Percentiles rank a stretch among this genome's conserved stretches.
Conservation (phyloP, 192 early-diverging fungal genomes). For the Rhizophlyctis rosea region DNA sequence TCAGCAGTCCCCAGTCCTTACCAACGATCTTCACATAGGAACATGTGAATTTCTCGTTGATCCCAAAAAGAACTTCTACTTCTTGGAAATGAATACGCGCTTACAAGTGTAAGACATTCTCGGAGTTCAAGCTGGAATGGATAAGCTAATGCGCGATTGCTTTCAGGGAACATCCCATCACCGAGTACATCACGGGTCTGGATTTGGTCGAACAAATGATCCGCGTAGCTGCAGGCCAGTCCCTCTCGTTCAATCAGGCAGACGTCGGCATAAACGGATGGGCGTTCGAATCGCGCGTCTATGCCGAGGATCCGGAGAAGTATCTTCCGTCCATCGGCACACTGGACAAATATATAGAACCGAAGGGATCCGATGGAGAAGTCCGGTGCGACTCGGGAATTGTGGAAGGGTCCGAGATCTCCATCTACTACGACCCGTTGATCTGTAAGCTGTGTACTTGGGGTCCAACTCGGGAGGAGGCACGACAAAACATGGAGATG, state of each 20-base stretch:
- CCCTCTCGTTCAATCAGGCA: slow-evolving; percentile 65
- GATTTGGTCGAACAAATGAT: slow-evolving; percentile 98
- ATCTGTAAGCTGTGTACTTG: slow-evolving; percentile 93
- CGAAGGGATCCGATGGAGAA: slow-evolving; percentile 47
- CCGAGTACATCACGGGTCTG: slow-evolving; percentile 89
- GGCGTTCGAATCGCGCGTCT: slow-evolving; percentile 94
- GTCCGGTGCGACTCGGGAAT: slow-evolving; percentile 94
- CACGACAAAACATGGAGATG: slow-evolving; percentile 71
- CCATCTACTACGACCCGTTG: slow-evolving; percentile 95
- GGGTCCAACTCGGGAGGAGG: slow-evolving; percentile 69
- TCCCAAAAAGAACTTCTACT: slow-evolving; percentile 85
- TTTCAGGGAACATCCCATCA: slow-evolving; percentile 90
- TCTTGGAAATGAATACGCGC: slow-evolving; percentile 96
- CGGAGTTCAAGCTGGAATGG: too few species aligned
- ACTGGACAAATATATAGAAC: slow-evolving; percentile 81
- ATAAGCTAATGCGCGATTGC: too few species aligned
- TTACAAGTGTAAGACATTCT: slow-evolving; percentile 72
- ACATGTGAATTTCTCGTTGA: slow-evolving; percentile 95
- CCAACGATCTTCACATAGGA: slow-evolving; percentile 10
- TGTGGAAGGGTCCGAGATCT: slow-evolving; percentile 86
- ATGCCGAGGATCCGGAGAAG: slow-evolving; percentile 92
- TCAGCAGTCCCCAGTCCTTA: neutral
- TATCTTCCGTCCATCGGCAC: slow-evolving; percentile 91
- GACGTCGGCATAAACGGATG: slow-evolving; percentile 82
- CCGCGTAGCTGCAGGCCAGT: slow-evolving; percentile 78